Base-by-base conservation (phyloP, 2,329 filamentous ascomycete species). In the Fusarium sp. region DNA sequence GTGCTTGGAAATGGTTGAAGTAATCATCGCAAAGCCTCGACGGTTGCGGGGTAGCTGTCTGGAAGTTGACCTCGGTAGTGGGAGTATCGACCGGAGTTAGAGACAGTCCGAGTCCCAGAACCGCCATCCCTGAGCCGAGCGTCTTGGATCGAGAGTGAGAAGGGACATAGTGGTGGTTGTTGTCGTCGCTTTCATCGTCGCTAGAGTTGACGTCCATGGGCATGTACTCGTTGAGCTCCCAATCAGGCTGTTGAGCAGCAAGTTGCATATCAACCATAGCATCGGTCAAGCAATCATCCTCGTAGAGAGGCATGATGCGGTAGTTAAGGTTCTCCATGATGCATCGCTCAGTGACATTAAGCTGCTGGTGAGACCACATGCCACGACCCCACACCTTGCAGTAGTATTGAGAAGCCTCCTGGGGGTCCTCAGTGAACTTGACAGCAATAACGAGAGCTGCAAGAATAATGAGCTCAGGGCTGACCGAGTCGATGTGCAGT, bases 281-380 rank as follows among this genome's bases (percentile, higher is more conserved):
- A 65, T 89, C 86, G 38, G 83, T 81, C 65, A 91, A 84, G 64
- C 87, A 83, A 36, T 83, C 82, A 3, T 84, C 82, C 49, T 88
- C 82, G 76, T 84, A 88, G 11, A 91, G 80, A 8, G 88, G 87
- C 77, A 91, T 78, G 73, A 92, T 86, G 57, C 88, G 84, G 77
- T 90, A 91, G 66, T 84, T 83, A 46, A 92, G 81, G 75, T 85
- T 88, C 80, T 90, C 87, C 83, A 91, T 87, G 70, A 91, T 85
- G 77, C 84, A 87, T 46, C 87, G 82, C 77, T 91, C 89, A 2
- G 89, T 91, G 50, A 84, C 84, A 70, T 90, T 90, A 71, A 91
- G 83, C 80, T 91, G 88, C 57, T 85, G 82, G 72, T 82, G 84
- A 4, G 87, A 85, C 88, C 89, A 92, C 47, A 85, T 72, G 49